Conservation (phyloP, 2,329 filamentous ascomycete species). For the Pestalotiopsis sp. region DNA sequence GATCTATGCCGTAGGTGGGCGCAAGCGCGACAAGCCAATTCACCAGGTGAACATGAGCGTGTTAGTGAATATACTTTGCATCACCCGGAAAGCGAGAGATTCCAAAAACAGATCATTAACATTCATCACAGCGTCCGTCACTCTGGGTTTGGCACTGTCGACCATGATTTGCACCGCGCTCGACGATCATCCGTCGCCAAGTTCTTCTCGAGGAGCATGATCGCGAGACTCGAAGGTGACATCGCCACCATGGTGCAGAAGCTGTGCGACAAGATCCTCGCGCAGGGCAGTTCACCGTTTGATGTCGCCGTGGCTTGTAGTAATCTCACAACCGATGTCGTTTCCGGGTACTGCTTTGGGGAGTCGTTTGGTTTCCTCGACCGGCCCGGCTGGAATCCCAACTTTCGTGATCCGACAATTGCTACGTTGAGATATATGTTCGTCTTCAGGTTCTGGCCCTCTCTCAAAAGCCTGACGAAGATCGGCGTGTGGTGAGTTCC, state of each 20-base stretch:
- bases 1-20: slow-evolving; percentile 36
- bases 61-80: background rate
- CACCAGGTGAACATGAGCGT: background rate
- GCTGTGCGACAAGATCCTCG: background rate
- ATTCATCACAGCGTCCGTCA: background rate
- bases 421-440: background rate
- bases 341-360: slow-evolving; percentile 26
- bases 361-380: slow-evolving; percentile 21
- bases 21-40: slow-evolving; percentile 16
- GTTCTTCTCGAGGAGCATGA: slow-evolving; percentile 29
- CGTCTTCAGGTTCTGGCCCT: slow-evolving; percentile 2
- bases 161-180: slow-evolving; percentile 30
- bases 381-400: background rate
- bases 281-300: slow-evolving; percentile 7
- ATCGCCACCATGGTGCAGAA: background rate
- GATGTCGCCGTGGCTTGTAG: slow-evolving; percentile 21
- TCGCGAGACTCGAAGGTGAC: background rate
- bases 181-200: slow-evolving; percentile 29
- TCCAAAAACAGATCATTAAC: background rate
- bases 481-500: background rate
- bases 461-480: background rate
- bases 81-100: background rate
- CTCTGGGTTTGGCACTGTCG: slow-evolving; percentile 23
- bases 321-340: slow-evolving; percentile 24
- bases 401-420: background rate